Conservation (phyloP, 192 early-diverging fungal species). For the Rhizoclosmatium globosum region DNA sequence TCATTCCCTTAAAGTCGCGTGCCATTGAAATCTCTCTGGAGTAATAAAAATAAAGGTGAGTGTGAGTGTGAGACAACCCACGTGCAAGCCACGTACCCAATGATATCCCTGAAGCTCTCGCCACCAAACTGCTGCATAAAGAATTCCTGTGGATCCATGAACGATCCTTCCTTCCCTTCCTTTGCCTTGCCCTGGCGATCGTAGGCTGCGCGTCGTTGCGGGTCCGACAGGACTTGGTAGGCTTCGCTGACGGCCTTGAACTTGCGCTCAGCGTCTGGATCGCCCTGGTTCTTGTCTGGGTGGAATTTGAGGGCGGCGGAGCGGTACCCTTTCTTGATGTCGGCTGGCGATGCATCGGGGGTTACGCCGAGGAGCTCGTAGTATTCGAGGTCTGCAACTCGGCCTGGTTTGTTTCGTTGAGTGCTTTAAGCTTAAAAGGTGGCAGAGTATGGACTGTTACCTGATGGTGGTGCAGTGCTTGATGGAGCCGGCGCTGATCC, state of each 20-base stretch:
- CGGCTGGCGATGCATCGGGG: constrained; percentile 75
- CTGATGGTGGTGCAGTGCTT: background rate
- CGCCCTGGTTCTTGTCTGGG: constrained; percentile 88
- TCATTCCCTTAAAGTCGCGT: constrained; percentile 76
- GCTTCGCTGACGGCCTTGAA: constrained; percentile 98
- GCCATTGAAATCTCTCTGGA: constrained; percentile 89
- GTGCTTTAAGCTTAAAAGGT: too few species aligned
- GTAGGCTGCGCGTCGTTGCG: constrained; percentile 84
- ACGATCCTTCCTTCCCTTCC: constrained; percentile 63
- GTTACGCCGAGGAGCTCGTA: constrained; percentile 89
- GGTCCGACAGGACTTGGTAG: constrained; percentile 95
- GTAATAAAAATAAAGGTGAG: background rate
- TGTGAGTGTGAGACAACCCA: constrained; percentile 2
- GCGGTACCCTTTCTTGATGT: constrained; percentile 96
- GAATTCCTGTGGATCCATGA: constrained; percentile 91
- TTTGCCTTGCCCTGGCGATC: constrained; percentile 77
- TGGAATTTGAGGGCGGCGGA: constrained; percentile 83
- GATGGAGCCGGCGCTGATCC: background rate
- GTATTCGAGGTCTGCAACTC: constrained; percentile 49
- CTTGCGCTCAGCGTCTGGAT: constrained; percentile 77
- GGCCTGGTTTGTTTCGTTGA: too few species aligned
- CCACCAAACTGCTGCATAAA: constrained; percentile 98
- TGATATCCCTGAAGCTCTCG: constrained; percentile 95
- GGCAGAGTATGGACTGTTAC: background rate
- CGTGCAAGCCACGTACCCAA: constrained; percentile 63